Evolutionary conservation across 2,329 filamentous ascomycete species (phyloP).

Genomic region (Neospermospora avenae): DNA sequence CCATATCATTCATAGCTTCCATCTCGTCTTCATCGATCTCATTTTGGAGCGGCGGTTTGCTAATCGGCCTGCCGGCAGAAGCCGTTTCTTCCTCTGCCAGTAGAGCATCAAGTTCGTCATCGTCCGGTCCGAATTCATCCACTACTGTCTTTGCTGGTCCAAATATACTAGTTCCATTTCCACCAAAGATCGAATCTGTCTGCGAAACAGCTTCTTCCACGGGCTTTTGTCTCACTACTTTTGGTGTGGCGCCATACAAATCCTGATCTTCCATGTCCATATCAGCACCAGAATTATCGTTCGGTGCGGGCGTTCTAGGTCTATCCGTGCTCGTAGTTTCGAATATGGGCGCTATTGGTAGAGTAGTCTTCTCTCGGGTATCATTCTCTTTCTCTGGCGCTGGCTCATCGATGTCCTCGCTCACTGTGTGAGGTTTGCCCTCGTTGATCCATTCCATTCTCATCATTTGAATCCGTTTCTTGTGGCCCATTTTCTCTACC

Average conservation of each 20-base stretch:
- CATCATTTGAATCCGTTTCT: slow-evolving; percentile 70
- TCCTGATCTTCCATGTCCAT: slow-evolving; percentile 26
- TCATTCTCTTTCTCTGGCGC: slow-evolving; percentile 29
- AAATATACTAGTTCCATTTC: slow-evolving; percentile 26
- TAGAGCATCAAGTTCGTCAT: slow-evolving; percentile 33
- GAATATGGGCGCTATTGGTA: slow-evolving; percentile 40
- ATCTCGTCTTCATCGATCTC: slow-evolving; percentile 43
- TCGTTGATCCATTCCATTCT: slow-evolving; percentile 84
- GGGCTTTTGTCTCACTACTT: slow-evolving; percentile 20
- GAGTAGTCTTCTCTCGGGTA: slow-evolving; percentile 30
- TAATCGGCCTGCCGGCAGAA: slow-evolving; percentile 8
- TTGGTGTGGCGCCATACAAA: slow-evolving; percentile 54
- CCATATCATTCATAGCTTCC: slow-evolving; percentile 65
- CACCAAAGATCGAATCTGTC: slow-evolving; percentile 25
- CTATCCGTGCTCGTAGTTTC: slow-evolving; percentile 26
- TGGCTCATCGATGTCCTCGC: slow-evolving; percentile 34
- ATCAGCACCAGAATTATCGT: slow-evolving; percentile 40
- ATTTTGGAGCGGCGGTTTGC: slow-evolving; percentile 26
- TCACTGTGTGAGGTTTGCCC: slow-evolving; percentile 49
- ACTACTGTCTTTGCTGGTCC: slow-evolving; percentile 22
- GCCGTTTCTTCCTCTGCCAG: slow-evolving; percentile 30
- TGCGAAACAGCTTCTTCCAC: slow-evolving; percentile 23
- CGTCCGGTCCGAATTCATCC: slow-evolving; percentile 29
- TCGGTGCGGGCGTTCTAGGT: slow-evolving; percentile 35
- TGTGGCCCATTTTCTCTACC: slow-evolving; percentile 91